Conservation (phyloP, 2,329 filamentous ascomycete genomes). For the Boeremia lycopersici region DNA sequence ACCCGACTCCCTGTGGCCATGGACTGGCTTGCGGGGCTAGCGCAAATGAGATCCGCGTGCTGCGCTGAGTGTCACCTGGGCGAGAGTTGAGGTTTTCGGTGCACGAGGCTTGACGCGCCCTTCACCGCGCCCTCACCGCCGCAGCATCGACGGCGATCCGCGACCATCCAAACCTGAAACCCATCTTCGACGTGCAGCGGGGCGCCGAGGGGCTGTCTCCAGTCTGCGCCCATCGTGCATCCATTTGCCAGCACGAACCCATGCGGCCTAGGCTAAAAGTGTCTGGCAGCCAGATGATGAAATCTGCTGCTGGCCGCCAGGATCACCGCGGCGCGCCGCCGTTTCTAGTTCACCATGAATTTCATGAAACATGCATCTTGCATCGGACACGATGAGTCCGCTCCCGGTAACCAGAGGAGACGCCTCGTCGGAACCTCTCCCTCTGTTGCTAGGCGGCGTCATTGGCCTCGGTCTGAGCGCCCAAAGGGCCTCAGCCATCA, state of each 20-base stretch:
- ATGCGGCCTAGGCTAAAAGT: slow-evolving; percentile 1
- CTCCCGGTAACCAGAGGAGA: slow-evolving; percentile 9
- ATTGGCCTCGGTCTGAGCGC: slow-evolving; percentile 1
- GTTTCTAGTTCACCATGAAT: slow-evolving; percentile 6
- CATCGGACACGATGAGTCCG: slow-evolving; percentile 1
- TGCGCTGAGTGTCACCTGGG: slow-evolving; percentile 3
- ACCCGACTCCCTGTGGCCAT: slow-evolving; percentile 20
- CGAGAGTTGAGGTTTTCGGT: background rate
- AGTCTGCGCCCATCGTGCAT: background rate
- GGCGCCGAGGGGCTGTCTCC: slow-evolving; percentile 1
- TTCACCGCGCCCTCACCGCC: slow-evolving; percentile 1
- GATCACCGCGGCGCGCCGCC: slow-evolving; percentile 13
- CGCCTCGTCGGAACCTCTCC: background rate
- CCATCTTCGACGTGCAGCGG: background rate
- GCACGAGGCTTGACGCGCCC: background rate
- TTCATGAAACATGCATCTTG: slow-evolving; percentile 7
- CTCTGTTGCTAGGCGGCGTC: slow-evolving; percentile 4
- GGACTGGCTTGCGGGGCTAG: slow-evolving; percentile 29
- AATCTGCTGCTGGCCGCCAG: slow-evolving; percentile 5
- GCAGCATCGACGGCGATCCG: background rate
- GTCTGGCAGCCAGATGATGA: slow-evolving; percentile 12
- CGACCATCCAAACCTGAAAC: slow-evolving; percentile 7
- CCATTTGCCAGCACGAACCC: slow-evolving; percentile 13
- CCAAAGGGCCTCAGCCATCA: background rate
- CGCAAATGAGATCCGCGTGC: slow-evolving; percentile 10